Percentiles rank a stretch among this genome's conserved stretches.
Evolutionary conservation across 1,284 basidiomycete genomes (phyloP).

Genomic region (Grifola frondosa): DNA sequence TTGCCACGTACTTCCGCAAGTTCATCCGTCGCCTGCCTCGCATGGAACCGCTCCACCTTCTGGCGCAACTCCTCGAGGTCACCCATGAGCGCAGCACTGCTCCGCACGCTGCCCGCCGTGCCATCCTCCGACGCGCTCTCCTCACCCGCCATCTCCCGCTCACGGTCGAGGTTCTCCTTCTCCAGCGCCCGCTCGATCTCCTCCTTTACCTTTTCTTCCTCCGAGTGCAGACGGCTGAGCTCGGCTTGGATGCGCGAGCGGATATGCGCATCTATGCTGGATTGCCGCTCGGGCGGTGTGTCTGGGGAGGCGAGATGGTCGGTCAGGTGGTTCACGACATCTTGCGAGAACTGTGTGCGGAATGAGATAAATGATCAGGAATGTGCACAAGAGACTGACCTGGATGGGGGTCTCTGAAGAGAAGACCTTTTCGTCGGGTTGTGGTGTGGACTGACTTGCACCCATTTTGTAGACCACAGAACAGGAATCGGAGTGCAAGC

Average conservation of each 20-base stretch:
- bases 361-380: slow-evolving; percentile 8
- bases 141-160: slow-evolving; percentile 51
- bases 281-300: slow-evolving; percentile 64
- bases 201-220: slow-evolving; percentile 63
- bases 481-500: neutral
- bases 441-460: slow-evolving; percentile 60
- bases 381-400: slow-evolving; percentile 36
- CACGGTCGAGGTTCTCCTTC: slow-evolving; percentile 78
- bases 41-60: slow-evolving; percentile 74
- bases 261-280: slow-evolving; percentile 67
- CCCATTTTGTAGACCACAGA: slow-evolving; percentile 46
- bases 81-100: slow-evolving; percentile 59
- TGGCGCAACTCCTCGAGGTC: slow-evolving; percentile 71
- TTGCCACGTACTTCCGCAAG: slow-evolving; percentile 57
- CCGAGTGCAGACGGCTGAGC: slow-evolving; percentile 56
- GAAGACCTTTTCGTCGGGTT: slow-evolving; percentile 58
- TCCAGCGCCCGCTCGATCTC: slow-evolving; percentile 73
- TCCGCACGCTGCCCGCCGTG: slow-evolving; percentile 49
- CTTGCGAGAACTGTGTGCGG: slow-evolving; percentile 62
- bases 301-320: slow-evolving; percentile 57
- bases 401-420: slow-evolving; percentile 63
- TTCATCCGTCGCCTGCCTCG: slow-evolving; percentile 52
- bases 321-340: slow-evolving; percentile 74
- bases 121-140: slow-evolving; percentile 30
- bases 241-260: slow-evolving; percentile 66